Percentiles rank a stretch among this genome's conserved stretches.
Conservation (phyloP, 192 early-diverging fungal species). For the Obelidium mucronatum region DNA sequence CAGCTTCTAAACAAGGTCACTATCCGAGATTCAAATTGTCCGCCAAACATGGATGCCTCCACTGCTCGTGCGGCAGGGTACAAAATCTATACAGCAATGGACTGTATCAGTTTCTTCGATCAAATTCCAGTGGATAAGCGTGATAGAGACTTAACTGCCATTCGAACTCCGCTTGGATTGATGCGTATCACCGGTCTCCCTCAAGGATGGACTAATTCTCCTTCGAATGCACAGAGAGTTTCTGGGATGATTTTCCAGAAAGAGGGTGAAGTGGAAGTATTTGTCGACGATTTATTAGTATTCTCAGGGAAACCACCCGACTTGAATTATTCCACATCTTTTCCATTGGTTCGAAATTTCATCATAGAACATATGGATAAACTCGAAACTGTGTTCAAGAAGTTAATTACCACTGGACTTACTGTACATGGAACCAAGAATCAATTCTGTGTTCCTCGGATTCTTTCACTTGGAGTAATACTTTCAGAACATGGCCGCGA, state of each 20-base stretch:
- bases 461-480: not conserved
- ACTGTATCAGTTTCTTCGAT: not conserved
- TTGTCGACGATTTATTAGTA: not conserved
- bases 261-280: not conserved
- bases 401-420: not conserved
- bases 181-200: not conserved
- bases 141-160: not conserved
- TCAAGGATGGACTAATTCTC: not conserved
- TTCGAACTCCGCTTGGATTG: not conserved
- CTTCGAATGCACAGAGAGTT: not conserved
- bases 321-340: not conserved
- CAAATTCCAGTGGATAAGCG: not conserved
- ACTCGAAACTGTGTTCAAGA: not conserved
- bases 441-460: not conserved
- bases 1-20: conserved; percentile 1
- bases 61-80: not conserved
- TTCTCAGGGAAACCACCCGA: not conserved
- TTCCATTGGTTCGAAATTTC: not conserved
- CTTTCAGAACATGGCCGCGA: not conserved
- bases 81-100: not conserved
- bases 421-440: not conserved
- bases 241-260: not conserved
- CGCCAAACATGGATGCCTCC: not conserved
- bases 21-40: not conserved
- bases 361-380: not conserved